Evolutionary conservation across 2,329 filamentous ascomycete species (phyloP).

Genomic region (Sordariomycetes sp.): DNA sequence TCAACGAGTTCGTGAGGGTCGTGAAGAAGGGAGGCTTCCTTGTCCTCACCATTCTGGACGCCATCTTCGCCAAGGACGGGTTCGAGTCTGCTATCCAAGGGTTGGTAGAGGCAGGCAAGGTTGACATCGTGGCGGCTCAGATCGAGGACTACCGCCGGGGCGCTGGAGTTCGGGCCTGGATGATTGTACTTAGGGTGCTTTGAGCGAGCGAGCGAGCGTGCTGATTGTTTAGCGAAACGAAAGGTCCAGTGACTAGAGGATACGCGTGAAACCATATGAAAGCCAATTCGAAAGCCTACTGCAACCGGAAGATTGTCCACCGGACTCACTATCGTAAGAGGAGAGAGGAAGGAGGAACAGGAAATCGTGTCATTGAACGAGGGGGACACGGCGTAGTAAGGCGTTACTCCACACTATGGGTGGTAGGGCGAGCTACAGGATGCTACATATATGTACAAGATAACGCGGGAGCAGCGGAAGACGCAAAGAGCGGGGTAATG

Average conservation of each 20-base stretch:
- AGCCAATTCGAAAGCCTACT: not conserved
- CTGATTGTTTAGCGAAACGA: not conserved
- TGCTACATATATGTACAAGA: not conserved
- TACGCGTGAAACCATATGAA: not conserved
- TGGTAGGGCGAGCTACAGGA: too few relatives aligned
- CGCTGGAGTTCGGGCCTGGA: conserved; percentile 17
- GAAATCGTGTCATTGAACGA: too few relatives aligned
- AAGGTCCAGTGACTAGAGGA: not conserved
- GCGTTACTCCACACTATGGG: too few relatives aligned
- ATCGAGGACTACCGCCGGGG: conserved; percentile 20
- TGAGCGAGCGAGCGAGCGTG: not conserved
- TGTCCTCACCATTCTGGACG: conserved; percentile 37
- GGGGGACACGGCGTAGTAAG: too few relatives aligned
- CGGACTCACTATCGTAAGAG: not conserved
- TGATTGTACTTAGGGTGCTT: conserved; percentile 17
- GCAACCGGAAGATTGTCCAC: too few relatives aligned
- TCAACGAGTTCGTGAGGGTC: conserved; percentile 39
- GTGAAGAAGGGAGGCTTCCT: conserved; percentile 33
- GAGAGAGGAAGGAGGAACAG: not conserved
- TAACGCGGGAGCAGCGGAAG: not conserved
- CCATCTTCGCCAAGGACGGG: conserved; percentile 35
- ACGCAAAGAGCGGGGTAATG: not conserved
- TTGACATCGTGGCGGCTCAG: conserved; percentile 16
- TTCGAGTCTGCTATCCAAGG: conserved; percentile 33
- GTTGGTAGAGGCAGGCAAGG: conserved; percentile 16